Evolutionary conservation across 2,329 filamentous ascomycete genomes (phyloP).

Genomic region (Chaetomiaceae sp.): DNA sequence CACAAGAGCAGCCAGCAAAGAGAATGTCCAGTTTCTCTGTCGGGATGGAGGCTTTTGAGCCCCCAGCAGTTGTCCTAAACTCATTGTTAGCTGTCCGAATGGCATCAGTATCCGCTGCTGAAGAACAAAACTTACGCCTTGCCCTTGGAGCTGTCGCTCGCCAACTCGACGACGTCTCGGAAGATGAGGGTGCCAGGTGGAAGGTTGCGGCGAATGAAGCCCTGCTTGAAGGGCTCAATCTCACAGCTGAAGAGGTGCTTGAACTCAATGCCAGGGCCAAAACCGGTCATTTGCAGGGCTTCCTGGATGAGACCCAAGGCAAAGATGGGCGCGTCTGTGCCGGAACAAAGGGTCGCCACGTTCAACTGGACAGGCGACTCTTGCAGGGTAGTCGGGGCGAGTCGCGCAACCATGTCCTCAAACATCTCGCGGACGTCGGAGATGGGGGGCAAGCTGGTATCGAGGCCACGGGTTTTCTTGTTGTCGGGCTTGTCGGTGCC

Average conservation of each 20-base stretch:
- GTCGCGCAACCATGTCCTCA: slow-evolving; percentile 26
- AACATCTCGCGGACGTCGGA: slow-evolving; percentile 29
- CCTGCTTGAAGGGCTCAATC: slow-evolving; percentile 60
- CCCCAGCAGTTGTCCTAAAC: slow-evolving; percentile 61
- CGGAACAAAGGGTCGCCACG: slow-evolving; percentile 71
- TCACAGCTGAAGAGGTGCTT: slow-evolving; percentile 60
- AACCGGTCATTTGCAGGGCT: slow-evolving; percentile 32
- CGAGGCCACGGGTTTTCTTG: slow-evolving; percentile 5
- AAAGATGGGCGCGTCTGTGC: slow-evolving; percentile 70
- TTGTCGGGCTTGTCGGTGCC: background rate
- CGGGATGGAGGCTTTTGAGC: slow-evolving; percentile 54
- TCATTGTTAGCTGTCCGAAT: slow-evolving; percentile 26
- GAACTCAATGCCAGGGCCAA: slow-evolving; percentile 38
- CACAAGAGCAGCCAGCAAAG: slow-evolving; percentile 69
- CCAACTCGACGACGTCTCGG: slow-evolving; percentile 55
- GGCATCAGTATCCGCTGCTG: too few species aligned
- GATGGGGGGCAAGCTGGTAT: slow-evolving; percentile 26
- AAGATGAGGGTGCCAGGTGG: slow-evolving; percentile 46
- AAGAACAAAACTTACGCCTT: slow-evolving; percentile 42
- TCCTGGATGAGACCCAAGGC: slow-evolving; percentile 55
- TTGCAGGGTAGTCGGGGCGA: background rate
- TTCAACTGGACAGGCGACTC: slow-evolving; percentile 8
- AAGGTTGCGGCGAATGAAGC: slow-evolving; percentile 60
- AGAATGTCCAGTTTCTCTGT: slow-evolving; percentile 54
- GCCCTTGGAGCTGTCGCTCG: slow-evolving; percentile 30